Conservation (phyloP, 2,329 filamentous ascomycete species). For the Trichoderma asperellum region DNA sequence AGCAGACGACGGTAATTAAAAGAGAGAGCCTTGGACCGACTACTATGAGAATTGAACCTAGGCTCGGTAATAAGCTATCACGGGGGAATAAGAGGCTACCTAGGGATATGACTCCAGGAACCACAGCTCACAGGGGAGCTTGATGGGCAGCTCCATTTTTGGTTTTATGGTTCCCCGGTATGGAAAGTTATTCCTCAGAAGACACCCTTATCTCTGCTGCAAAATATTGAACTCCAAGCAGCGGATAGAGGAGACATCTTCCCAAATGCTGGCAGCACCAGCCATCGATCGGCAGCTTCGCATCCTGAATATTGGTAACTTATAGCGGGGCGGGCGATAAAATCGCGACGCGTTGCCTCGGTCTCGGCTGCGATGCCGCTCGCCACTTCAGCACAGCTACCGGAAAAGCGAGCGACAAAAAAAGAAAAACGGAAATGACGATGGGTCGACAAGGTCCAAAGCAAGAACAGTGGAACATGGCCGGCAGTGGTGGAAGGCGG, state of each 20-base stretch:
- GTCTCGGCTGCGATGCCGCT: slow-evolving; percentile 1
- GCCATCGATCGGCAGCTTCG: neutral
- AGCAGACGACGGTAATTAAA: neutral
- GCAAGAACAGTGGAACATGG: slow-evolving; percentile 21
- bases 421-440: slow-evolving; percentile 18
- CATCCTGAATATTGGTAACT: neutral
- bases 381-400: neutral
- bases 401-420: slow-evolving; percentile 8
- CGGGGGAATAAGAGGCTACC: neutral
- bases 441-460: slow-evolving; percentile 11
- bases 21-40: neutral
- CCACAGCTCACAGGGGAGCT: neutral
- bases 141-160: neutral
- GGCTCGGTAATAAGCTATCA: neutral
- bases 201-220: neutral
- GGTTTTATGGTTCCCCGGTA: neutral
- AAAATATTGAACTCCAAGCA: neutral
- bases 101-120: neutral
- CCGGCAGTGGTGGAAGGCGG: slow-evolving; percentile 21
- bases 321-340: neutral
- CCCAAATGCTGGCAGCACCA: neutral
- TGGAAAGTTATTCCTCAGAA: neutral
- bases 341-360: neutral
- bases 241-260: neutral
- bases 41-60: neutral